phyloP scores from a whole-genome alignment of 768 basidiomycete species.

The Collybiopsis confluens region DNA sequence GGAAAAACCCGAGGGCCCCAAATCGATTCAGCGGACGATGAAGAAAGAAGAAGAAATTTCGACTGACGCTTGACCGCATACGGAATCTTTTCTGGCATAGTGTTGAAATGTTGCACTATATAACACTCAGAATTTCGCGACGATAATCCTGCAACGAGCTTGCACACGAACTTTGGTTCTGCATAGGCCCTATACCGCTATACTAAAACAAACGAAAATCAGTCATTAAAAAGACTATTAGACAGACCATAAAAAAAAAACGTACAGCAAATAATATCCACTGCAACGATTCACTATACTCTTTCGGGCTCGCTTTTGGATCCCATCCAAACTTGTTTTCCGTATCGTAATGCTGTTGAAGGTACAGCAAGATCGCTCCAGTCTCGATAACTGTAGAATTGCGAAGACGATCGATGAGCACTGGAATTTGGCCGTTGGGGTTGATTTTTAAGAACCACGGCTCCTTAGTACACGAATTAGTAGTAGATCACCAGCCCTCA shows the following conservation, averaged over 20 bases:
- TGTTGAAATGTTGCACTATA: constrained; percentile 66
- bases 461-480: constrained; percentile 29
- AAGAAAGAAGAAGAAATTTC: neutral
- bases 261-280: constrained; percentile 84
- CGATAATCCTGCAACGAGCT: neutral
- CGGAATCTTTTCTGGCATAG: constrained; percentile 62
- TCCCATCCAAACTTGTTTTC: constrained; percentile 70
- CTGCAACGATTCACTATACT: constrained; percentile 70
- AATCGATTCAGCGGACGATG: constrained; percentile 8
- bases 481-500: neutral
- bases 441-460: constrained; percentile 74
- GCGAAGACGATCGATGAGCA: constrained; percentile 56
- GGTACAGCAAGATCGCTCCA: constrained; percentile 79
- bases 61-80: constrained; percentile 61
- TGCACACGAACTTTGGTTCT: constrained; percentile 49
- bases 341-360: constrained; percentile 77
- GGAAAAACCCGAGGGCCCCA: constrained; percentile 10
- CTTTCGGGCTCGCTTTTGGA: constrained; percentile 44
- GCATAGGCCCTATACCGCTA: constrained; percentile 67
- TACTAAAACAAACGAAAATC: neutral
- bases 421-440: constrained; percentile 60
- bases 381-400: constrained; percentile 72
- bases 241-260: neutral
- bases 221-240: neutral
- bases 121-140: neutral